Evolutionary conservation across 2,329 filamentous ascomycete species (phyloP).

Genomic region (Coniochaeta sp.): DNA sequence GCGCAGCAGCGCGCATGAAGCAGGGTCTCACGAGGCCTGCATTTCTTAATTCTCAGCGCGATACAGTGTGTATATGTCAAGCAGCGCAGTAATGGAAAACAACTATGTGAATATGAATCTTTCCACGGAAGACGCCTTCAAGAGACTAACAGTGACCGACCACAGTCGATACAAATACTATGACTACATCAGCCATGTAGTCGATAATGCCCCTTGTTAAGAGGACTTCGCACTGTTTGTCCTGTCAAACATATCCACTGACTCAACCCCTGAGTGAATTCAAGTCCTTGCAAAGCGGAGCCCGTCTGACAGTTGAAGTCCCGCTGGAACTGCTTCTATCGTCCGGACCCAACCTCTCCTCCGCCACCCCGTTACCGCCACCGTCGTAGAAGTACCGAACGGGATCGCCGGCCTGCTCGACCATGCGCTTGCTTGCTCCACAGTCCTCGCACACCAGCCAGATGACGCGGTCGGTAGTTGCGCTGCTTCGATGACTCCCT

Average conservation of each 20-base stretch:
- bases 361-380: not conserved
- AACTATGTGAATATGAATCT: too few relatives aligned
- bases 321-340: not conserved
- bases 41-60: too few relatives aligned
- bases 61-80: too few relatives aligned
- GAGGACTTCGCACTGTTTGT: not conserved
- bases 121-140: too few relatives aligned
- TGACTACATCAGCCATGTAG: too few relatives aligned
- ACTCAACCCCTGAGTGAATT: not conserved
- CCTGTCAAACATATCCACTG: not conserved
- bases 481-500: not conserved
- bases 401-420: constrained; percentile 3
- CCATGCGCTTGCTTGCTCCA: constrained; percentile 2
- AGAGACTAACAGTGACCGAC: too few relatives aligned
- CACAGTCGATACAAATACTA: too few relatives aligned
- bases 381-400: constrained; percentile 4
- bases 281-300: not conserved
- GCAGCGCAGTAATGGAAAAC: too few relatives aligned
- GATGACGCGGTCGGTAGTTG: not conserved
- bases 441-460: constrained; percentile 6
- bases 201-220: too few relatives aligned
- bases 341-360: not conserved
- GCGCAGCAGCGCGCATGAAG: too few relatives aligned
- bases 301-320: not conserved
- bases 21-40: too few relatives aligned